Conservation (phyloP, 2,329 filamentous ascomycete species). For the Sporothrix pseudoabietina region DNA sequence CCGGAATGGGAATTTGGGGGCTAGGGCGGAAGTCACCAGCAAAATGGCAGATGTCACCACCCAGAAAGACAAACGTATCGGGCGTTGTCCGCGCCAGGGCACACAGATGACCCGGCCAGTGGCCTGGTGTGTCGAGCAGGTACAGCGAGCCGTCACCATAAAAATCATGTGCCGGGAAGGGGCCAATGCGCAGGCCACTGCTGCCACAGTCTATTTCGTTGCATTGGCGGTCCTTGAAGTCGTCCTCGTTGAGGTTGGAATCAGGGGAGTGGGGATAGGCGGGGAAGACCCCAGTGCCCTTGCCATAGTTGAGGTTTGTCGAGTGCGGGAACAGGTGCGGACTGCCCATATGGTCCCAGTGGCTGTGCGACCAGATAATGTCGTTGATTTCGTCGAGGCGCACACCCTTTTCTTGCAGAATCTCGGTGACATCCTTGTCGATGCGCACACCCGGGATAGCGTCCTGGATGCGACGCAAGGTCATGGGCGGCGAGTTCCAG, state of each 20-base stretch:
- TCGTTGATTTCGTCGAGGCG: background rate
- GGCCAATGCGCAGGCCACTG: background rate
- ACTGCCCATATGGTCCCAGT: constrained; percentile 6
- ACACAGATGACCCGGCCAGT: background rate
- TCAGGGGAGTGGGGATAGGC: background rate
- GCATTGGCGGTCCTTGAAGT: background rate
- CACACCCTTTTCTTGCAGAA: background rate
- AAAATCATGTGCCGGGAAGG: background rate
- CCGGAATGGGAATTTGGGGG: background rate
- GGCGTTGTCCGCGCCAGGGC: background rate
- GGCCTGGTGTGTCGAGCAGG: background rate
- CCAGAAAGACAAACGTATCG: background rate
- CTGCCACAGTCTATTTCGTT: constrained; percentile 1
- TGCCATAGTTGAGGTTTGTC: background rate
- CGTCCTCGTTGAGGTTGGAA: background rate
- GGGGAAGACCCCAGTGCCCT: background rate
- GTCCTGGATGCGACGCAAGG: background rate
- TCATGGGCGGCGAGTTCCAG: background rate
- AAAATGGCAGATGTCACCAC: constrained; percentile 9
- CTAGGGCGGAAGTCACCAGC: background rate
- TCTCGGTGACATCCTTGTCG: background rate
- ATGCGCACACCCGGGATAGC: background rate
- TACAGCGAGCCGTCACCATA: background rate
- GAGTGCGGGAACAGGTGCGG: background rate
- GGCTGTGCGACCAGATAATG: constrained; percentile 8